Evolutionary conservation across 768 basidiomycete genomes (phyloP).

Genomic region (Tulasnella sp.): DNA sequence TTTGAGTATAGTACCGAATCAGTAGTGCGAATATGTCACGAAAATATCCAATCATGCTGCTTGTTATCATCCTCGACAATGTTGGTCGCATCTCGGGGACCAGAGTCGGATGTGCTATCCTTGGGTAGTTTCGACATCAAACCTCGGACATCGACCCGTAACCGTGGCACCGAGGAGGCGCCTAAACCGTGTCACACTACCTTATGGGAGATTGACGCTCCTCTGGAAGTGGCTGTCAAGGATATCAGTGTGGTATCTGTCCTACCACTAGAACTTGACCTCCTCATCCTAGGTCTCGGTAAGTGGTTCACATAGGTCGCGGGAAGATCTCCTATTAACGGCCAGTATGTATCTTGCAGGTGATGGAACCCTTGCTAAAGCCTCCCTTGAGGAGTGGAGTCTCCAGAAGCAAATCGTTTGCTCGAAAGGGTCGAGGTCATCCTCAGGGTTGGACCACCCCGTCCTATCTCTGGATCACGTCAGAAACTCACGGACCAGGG

Average conservation of each 20-base stretch:
- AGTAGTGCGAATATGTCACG: no score
- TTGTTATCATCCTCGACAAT: neutral
- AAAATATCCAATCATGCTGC: neutral
- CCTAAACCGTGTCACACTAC: neutral
- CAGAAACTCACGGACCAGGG: constrained; percentile 47
- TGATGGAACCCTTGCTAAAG: constrained; percentile 11
- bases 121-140: neutral
- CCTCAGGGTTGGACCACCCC: constrained; percentile 35
- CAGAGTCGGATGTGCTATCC: neutral
- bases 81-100: neutral
- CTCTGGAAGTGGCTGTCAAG: neutral
- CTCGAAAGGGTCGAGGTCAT: constrained; percentile 14
- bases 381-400: neutral
- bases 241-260: constrained; percentile 28
- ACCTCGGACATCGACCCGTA: neutral
- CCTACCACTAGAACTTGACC: constrained; percentile 47
- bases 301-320: constrained; percentile 20
- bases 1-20: no score
- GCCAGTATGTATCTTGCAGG: constrained; percentile 2
- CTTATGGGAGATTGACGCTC: neutral
- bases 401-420: constrained; percentile 1
- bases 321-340: no score
- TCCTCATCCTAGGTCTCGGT: constrained; percentile 58
- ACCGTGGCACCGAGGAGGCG: neutral
- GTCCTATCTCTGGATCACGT: constrained; percentile 45